A percentile compares a stretch with the other conserved stretches of the same genome.
Conservation (phyloP, 352 stramenopile species). For the Elongisporangium senticosum region DNA sequence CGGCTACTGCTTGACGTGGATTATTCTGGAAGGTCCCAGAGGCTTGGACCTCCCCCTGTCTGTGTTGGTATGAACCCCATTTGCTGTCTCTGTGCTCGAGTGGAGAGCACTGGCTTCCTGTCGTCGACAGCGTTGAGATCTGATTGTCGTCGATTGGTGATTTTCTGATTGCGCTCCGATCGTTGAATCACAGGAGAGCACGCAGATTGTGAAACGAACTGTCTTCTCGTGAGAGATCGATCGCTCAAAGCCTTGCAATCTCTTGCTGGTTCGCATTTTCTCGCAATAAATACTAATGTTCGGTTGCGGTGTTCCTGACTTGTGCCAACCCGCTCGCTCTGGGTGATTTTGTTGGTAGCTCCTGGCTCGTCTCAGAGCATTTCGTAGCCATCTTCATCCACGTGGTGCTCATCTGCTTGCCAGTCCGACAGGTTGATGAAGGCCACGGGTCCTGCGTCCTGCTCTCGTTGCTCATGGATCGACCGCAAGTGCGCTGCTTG, state of each 20-base stretch:
- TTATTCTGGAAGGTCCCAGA: neutral
- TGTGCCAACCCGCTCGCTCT: no score
- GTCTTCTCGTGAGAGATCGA: neutral
- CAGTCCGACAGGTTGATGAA: neutral
- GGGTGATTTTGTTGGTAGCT: no score
- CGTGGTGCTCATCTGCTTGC: neutral
- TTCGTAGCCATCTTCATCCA: neutral
- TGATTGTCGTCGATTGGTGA: neutral
- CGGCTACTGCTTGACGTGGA: neutral
- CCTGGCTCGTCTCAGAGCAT: neutral
- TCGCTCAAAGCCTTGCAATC: neutral
- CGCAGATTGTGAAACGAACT: neutral
- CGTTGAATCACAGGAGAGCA: neutral
- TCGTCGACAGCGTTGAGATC: neutral
- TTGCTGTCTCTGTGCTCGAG: no score
- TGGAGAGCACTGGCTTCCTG: neutral
- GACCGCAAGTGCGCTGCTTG: neutral
- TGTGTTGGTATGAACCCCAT: no score
- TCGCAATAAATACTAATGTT: no score
- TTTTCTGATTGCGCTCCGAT: neutral
- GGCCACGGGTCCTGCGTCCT: neutral
- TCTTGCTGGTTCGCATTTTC: no score
- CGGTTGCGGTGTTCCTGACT: no score
- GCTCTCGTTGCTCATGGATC: neutral
- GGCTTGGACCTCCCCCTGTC: neutral